These are phyloP conservation scores for Eryngium alpinum DNA, from an alignment of 140 eudicot genomes.

Conservation along the genomic window DNA sequence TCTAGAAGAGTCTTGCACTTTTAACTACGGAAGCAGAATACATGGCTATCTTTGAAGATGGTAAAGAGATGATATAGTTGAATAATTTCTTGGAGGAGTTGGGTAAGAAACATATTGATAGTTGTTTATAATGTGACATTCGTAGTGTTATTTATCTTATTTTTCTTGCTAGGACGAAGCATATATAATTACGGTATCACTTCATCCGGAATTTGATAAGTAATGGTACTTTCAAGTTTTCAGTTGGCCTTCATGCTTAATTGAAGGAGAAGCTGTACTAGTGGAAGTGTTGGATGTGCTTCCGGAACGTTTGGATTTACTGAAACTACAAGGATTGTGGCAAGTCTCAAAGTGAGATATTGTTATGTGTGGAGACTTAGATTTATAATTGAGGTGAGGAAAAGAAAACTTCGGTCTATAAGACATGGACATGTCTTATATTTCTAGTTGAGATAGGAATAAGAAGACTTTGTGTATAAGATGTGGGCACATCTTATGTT, in stretches of 20 bases:
- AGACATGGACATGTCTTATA: too few relatives aligned
- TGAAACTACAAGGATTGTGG: neutral
- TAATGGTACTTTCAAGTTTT: neutral
- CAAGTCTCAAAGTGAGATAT: neutral
- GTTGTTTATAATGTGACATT: too few relatives aligned
- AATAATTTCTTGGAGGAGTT: neutral
- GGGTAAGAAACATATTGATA: too few relatives aligned
- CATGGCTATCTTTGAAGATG: neutral
- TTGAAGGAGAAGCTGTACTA: neutral
- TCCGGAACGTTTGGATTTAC: neutral
- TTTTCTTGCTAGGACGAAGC: neutral
- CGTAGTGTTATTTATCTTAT: too few relatives aligned
- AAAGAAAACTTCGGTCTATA: too few relatives aligned
- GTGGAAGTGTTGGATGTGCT: too few relatives aligned
- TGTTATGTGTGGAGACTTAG: too few relatives aligned
- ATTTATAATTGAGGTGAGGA: too few relatives aligned
- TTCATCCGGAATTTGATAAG: neutral
- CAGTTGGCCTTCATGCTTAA: too few relatives aligned
- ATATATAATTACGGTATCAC: neutral
- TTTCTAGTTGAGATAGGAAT: too few relatives aligned
- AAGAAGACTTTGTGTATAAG: too few relatives aligned
- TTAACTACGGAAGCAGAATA: neutral
- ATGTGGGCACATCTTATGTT: too few relatives aligned
- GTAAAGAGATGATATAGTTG: slow-evolving; percentile 2
- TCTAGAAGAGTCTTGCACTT: neutral